Evolutionary conservation across 805 yeast genomes (phyloP), one percentile per base, ranked within the genome.

Genomic region (Candida berthetii): DNA sequence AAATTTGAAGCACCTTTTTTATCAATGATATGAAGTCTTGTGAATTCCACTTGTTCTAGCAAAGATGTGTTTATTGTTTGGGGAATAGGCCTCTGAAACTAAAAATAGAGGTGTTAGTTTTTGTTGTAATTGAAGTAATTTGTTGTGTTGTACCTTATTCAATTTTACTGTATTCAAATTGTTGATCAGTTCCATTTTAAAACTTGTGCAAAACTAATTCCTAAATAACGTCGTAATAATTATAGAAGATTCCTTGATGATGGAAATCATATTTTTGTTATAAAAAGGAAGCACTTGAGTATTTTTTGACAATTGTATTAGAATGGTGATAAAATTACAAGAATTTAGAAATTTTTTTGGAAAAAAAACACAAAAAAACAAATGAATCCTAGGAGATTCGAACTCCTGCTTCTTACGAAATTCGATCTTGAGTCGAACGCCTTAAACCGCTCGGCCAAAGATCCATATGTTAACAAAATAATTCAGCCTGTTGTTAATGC

Each of bases 341-440:
- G n/a, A n/a, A n/a, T n/a, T n/a, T n/a, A 22, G 24, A 22, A 22
- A 22, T 22, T 7, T 22, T 22, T 27, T 27, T 27, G 4, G 8
- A 27, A 27, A 27, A 27, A 27, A 27, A 27, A 27, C 8, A 22
- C 24, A 27, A 27, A 27, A 27, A 27, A 27, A 9, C 4, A 31
- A 37, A 37, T 38, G 40, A 29, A 38, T 38, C 40, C 40, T 31
- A 38, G 31, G 40, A 31, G 40, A 32, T 38, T 38, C 40, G 40
- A 38, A 38, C 40, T 31, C 40, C 31, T 38, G 40, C 40, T 20
- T 38, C 40, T 38, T 38, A 22, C 40, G 40, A 38, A 20, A 38
- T 32, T 32, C 40, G 40, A 38, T 38, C 40, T 38, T 38, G 40
- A 38, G 40, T 38, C 40, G 40, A 32, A 32, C 40, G 36, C 40